These are phyloP conservation scores for Benincasa hispida DNA, from an alignment of 306 rosid species.

Conservation along the genomic window DNA sequence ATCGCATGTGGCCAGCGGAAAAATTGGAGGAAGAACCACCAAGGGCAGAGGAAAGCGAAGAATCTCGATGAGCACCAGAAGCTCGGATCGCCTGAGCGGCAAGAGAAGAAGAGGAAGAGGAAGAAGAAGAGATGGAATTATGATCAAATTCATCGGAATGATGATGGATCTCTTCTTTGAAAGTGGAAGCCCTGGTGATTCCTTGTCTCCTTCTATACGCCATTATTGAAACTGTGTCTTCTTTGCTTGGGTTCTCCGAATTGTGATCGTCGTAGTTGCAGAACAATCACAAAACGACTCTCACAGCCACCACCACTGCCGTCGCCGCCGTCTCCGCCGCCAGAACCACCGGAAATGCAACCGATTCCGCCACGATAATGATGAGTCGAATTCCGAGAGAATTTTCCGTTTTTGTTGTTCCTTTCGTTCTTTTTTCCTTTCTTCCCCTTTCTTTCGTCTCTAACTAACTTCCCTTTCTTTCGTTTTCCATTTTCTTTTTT, in stretches of 20 bases:
- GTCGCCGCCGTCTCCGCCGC: background rate
- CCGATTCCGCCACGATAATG: background rate
- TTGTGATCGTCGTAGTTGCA: constrained; percentile 1
- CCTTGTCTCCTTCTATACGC: constrained; percentile 90
- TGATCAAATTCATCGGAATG: constrained; percentile 17
- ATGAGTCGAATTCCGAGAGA: background rate
- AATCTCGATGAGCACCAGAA: constrained; percentile 37
- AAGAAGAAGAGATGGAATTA: constrained; percentile 11
- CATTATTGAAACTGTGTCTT: constrained; percentile 20
- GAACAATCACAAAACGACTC: constrained; percentile 5
- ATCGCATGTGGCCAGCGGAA: constrained; percentile 26
- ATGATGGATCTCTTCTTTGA: constrained; percentile 58
- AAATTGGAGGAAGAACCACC: constrained; percentile 5
- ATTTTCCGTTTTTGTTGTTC: background rate
- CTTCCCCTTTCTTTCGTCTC: background rate
- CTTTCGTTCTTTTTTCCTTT: no score
- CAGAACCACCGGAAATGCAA: background rate
- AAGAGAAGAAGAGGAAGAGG: constrained; percentile 37
- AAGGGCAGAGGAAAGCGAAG: constrained; percentile 32
- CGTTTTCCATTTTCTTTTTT: background rate
- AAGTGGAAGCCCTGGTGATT: constrained; percentile 54
- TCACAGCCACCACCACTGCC: background rate
- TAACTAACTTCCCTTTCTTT: constrained; percentile 8
- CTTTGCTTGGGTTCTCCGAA: background rate
- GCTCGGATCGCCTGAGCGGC: constrained; percentile 73